Percentiles rank a stretch among this genome's conserved stretches.
phyloP scores from a whole-genome alignment of 257 asterid species.

The Petrea volubilis region DNA sequence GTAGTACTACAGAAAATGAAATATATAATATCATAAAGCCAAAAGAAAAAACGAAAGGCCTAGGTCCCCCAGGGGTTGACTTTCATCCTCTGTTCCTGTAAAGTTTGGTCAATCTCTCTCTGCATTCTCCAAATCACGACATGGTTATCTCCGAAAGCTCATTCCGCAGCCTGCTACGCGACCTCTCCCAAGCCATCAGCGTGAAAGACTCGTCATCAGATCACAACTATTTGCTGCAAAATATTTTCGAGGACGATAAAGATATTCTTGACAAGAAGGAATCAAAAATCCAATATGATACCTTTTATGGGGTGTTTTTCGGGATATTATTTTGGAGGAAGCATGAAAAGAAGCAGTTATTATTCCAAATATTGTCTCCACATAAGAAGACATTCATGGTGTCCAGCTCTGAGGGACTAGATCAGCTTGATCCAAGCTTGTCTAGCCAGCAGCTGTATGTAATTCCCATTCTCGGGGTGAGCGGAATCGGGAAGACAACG shows the following conservation, averaged over 20 bases:
- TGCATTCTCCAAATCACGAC: too few species aligned
- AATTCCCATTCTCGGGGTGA: background rate
- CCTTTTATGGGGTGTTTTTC: too few species aligned
- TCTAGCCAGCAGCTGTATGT: background rate
- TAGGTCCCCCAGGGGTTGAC: too few species aligned
- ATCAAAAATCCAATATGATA: background rate
- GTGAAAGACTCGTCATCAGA: background rate
- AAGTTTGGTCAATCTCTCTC: too few species aligned
- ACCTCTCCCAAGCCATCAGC: background rate
- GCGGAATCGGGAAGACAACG: conserved; percentile 13
- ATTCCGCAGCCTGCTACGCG: background rate
- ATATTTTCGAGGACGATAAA: background rate
- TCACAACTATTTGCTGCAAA: background rate
- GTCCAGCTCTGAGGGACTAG: too few species aligned
- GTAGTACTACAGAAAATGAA: too few species aligned
- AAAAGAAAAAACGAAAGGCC: too few species aligned
- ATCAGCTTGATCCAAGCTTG: too few species aligned
- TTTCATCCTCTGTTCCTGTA: too few species aligned
- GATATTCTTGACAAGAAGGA: too few species aligned
- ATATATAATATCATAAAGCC: too few species aligned
- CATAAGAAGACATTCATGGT: too few species aligned
- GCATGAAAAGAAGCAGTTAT: background rate
- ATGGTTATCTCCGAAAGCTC: background rate
- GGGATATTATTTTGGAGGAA: background rate
- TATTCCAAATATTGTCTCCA: background rate